Evolutionary conservation across 257 asterid genomes (phyloP).

Genomic region (Pogostemon cablin): DNA sequence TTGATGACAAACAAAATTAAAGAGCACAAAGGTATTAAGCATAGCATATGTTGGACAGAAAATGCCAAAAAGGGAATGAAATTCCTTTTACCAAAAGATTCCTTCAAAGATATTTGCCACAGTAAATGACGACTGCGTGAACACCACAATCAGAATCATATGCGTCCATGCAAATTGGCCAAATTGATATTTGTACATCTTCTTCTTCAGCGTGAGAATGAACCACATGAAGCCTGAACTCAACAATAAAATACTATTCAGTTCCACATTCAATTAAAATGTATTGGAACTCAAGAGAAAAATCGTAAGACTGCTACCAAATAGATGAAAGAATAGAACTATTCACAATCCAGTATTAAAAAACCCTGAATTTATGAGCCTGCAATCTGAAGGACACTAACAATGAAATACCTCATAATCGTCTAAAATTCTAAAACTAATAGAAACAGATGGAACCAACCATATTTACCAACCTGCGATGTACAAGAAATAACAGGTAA

Average conservation of each 20-base stretch:
- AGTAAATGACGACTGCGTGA: constrained; percentile 75
- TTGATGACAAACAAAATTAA: not conserved
- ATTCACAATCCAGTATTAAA: not conserved
- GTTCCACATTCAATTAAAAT: constrained; percentile 5
- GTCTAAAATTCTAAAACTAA: not conserved
- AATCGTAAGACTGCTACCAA: not conserved
- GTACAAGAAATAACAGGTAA: constrained; percentile 81
- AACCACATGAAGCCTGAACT: constrained; percentile 87
- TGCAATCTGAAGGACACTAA: not conserved
- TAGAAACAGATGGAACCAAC: constrained; percentile 39
- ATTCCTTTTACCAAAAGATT: constrained; percentile 65
- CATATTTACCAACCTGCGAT: constrained; percentile 65
- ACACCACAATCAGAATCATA: constrained; percentile 80
- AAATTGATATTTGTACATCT: constrained; percentile 90
- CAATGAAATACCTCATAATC: constrained; percentile 15
- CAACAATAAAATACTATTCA: constrained; percentile 25
- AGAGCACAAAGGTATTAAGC: constrained; percentile 9
- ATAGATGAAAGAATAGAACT: not conserved
- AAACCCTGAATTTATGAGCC: not conserved
- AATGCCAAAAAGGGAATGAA: constrained; percentile 11
- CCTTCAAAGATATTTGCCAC: constrained; percentile 86
- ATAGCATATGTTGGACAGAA: constrained; percentile 18
- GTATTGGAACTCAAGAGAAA: not conserved
- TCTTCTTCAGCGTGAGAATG: constrained; percentile 85
- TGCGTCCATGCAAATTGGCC: constrained; percentile 93